Conservation (phyloP, 2,329 filamentous ascomycete species). For the Pseudocercospora eumusae region DNA sequence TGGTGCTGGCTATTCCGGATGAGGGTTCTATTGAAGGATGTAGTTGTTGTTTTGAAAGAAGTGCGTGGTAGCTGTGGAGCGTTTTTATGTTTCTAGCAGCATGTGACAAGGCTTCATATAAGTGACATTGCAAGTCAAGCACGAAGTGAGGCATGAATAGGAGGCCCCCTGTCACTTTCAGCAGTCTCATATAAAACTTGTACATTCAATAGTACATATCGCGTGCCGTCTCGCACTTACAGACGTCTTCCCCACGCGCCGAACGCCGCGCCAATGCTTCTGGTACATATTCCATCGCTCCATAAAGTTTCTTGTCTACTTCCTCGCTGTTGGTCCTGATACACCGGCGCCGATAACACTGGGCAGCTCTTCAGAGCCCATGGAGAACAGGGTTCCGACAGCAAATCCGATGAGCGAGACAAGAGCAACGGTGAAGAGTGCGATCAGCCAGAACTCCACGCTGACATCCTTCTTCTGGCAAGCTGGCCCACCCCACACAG, state of each 20-base stretch:
- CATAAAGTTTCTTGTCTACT: slow-evolving; percentile 17
- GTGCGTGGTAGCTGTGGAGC: no score
- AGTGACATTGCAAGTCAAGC: not conserved
- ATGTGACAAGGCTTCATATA: not conserved
- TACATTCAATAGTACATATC: slow-evolving; percentile 3
- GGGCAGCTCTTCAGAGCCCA: slow-evolving; percentile 84
- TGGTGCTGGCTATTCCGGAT: no score
- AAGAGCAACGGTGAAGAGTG: slow-evolving; percentile 70
- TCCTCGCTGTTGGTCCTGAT: slow-evolving; percentile 65
- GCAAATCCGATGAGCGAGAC: slow-evolving; percentile 68
- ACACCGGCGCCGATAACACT: slow-evolving; percentile 97
- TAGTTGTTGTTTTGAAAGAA: not conserved
- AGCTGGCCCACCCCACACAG: slow-evolving; percentile 78
- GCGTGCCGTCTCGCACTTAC: slow-evolving; percentile 1
- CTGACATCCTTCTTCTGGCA: slow-evolving; percentile 94
- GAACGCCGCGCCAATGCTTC: slow-evolving; percentile 11
- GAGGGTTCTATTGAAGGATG: no score
- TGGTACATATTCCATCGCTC: not conserved
- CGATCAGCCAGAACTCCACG: slow-evolving; percentile 83
- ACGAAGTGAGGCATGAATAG: not conserved
- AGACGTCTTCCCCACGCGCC: slow-evolving; percentile 1
- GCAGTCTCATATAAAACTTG: not conserved
- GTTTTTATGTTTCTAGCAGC: no score
- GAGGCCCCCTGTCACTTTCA: not conserved
- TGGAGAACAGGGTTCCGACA: slow-evolving; percentile 76